Evolutionary conservation across 2,329 filamentous ascomycete genomes (phyloP).

Genomic region (Emericellopsis cladophorae): DNA sequence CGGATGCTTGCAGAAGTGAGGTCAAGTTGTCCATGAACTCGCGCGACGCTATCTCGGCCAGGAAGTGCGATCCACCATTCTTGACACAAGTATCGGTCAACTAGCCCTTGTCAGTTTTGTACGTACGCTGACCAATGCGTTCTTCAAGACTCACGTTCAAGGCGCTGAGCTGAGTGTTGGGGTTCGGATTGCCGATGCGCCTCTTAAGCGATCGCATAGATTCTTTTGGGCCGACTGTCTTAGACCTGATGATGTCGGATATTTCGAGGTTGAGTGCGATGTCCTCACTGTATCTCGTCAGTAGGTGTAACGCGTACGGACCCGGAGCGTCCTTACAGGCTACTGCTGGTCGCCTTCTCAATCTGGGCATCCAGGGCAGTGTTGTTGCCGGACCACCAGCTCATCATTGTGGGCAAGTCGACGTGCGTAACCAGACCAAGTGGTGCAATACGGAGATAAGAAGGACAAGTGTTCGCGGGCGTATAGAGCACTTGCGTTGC

Average conservation of each 20-base stretch:
- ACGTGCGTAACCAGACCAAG: too few species aligned
- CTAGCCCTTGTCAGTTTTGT: slow-evolving; percentile 26
- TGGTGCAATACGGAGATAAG: too few species aligned
- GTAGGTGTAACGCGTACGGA: not conserved
- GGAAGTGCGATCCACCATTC: slow-evolving; percentile 92
- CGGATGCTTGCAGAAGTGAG: slow-evolving; percentile 74
- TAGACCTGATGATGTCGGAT: slow-evolving; percentile 92
- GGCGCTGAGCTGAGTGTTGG: slow-evolving; percentile 91
- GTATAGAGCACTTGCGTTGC: too few species aligned
- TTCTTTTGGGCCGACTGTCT: slow-evolving; percentile 93
- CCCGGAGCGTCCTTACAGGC: slow-evolving; percentile 45
- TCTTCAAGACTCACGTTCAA: slow-evolving; percentile 52
- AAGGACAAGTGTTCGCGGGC: too few species aligned
- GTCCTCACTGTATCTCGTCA: slow-evolving; percentile 54
- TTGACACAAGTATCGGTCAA: slow-evolving; percentile 98
- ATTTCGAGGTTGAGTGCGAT: slow-evolving; percentile 97
- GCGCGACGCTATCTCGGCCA: slow-evolving; percentile 85
- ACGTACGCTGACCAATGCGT: too few species aligned
- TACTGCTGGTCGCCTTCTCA: slow-evolving; percentile 87
- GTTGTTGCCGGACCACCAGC: slow-evolving; percentile 89
- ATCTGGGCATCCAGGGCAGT: slow-evolving; percentile 94
- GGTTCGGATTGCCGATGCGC: slow-evolving; percentile 93
- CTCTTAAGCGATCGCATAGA: slow-evolving; percentile 94
- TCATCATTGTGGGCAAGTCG: slow-evolving; percentile 51
- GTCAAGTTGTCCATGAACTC: slow-evolving; percentile 98